phyloP scores from a whole-genome alignment of 1,284 basidiomycete species.

The Uromyces viciae-fabae region DNA sequence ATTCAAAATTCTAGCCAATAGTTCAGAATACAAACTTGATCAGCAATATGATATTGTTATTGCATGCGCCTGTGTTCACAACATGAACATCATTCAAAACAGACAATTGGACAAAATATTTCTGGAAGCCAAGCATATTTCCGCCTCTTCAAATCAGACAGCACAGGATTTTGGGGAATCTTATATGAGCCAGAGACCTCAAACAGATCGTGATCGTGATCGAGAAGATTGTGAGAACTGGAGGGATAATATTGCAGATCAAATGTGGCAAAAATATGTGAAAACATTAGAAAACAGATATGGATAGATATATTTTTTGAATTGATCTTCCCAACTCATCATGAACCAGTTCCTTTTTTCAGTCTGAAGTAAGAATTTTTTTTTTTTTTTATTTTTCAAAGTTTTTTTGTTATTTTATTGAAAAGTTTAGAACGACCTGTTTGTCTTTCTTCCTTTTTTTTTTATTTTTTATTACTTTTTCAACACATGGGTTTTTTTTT shows the following conservation, averaged over 20 bases:
- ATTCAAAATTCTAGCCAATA: not conserved
- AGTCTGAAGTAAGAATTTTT: no score
- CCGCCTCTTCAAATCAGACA: not conserved
- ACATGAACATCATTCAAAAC: not conserved
- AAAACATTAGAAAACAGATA: not conserved
- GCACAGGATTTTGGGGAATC: not conserved
- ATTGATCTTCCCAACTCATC: no score
- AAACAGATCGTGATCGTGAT: not conserved
- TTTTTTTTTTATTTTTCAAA: no score
- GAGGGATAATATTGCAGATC: not conserved
- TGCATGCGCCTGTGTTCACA: not conserved
- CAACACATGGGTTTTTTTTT: no score
- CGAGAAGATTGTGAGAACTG: not conserved
- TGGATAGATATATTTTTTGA: no score
- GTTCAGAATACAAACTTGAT: not conserved
- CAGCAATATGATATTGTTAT: slow-evolving; percentile 1
- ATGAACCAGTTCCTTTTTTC: no score
- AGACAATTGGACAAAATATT: not conserved
- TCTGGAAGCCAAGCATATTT: not conserved
- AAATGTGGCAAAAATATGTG: not conserved
- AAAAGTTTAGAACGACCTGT: no score
- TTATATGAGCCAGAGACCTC: no score
- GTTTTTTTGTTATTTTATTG: no score
- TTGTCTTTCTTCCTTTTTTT: no score
- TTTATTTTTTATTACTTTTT: no score